Evolutionary conservation across 2,329 filamentous ascomycete genomes (phyloP), one percentile per base, ranked within the genome.

Genomic region (Dothidotthia symphoricarpi): DNA sequence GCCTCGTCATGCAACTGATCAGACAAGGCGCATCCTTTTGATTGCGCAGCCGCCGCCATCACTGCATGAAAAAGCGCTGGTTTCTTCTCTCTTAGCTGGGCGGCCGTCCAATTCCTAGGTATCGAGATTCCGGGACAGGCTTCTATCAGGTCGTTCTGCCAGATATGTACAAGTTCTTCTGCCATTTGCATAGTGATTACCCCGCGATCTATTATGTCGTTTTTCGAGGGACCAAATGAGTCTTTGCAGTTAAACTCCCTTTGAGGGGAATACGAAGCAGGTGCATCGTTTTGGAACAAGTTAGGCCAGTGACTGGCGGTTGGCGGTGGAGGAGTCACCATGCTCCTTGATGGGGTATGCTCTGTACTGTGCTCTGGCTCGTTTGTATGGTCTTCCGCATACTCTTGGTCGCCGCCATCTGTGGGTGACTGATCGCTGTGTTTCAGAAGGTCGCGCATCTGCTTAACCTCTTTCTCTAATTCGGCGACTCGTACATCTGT

Each of bases 401-500:
- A 59, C 15, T 58, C 58, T 19, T 57, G 49, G 10, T 64, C 58
- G 28, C 57, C 61, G 7, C 36, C 36, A 30, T 56, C 57, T 16
- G 49, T 39, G 4, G 58, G 49, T 12, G 57, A 53, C 22, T 41
- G 50, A 8, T 49, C 46, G 26, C 49, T 56, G 6, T 54, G 36
- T 26, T 52, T 57, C 15, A 66, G 36, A 5, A 66, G 47, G 17
- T 53, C 55, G 24, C 59, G 61, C 58, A 66, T 60, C 34, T 62
- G 57, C 41, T 55, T 61, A 29, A 66, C 57, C 34, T 66, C 62
- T 39, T 49, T 63, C 43, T 66, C 63, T 6, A 66, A 41, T 28
- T 66, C 63, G 17, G 63, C 61, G 5, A 66, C 62, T 13, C 63
- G 49, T 8, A 65, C 60, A 39, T 66, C 63, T 31, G 63, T 66